Percentiles rank a stretch among this genome's conserved stretches.
Conservation (phyloP, 371 early-diverging fungal species). For the Fennellomyces sp. region DNA sequence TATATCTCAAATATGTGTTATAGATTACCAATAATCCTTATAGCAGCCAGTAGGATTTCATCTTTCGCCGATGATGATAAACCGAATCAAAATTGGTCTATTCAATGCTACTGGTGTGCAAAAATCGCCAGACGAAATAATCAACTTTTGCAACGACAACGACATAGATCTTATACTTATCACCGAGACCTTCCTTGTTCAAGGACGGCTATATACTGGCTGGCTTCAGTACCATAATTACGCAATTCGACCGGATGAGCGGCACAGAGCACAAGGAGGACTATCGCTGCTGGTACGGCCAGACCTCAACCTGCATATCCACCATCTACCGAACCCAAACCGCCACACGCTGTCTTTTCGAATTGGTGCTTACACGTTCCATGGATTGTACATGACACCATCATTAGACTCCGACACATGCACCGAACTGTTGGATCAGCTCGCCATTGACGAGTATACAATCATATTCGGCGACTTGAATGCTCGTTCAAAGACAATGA, state of each 20-base stretch:
- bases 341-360: neutral
- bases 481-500: neutral
- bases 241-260: neutral
- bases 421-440: neutral
- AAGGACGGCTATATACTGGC: neutral
- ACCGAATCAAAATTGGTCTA: no score
- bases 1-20: no score
- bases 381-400: neutral
- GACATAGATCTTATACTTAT: neutral
- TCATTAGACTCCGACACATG: neutral
- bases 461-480: conserved; percentile 6
- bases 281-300: neutral
- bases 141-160: neutral
- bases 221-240: conserved; percentile 4
- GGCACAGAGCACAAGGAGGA: neutral
- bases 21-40: no score
- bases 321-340: neutral
- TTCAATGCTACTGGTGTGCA: neutral
- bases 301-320: neutral
- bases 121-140: neutral
- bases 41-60: no score
- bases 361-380: neutral
- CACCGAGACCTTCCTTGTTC: neutral
- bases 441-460: neutral
- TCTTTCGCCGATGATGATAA: no score